Evolutionary conservation across 495 filamentous ascomycete species (phyloP).

Genomic region (Hypoxylon subgilvum): DNA sequence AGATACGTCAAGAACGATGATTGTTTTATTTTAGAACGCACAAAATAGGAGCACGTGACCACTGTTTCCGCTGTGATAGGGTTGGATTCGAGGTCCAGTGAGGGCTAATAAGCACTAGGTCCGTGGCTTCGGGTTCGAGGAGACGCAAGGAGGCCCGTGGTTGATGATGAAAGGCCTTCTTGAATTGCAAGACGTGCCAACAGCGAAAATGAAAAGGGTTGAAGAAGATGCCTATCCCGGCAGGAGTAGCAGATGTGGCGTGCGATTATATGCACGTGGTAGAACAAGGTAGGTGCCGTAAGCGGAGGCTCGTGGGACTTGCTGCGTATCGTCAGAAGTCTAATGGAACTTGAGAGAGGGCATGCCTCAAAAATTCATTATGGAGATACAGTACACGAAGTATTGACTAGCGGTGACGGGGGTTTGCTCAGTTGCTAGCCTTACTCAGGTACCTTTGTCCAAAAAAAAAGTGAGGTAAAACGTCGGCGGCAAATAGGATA

Average conservation of each 20-base stretch:
- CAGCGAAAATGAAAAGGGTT: conserved; percentile 7
- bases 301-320: conserved; percentile 25
- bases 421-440: conserved; percentile 1
- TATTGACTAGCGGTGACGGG: conserved; percentile 34
- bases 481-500: conserved; percentile 5
- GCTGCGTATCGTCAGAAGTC: conserved; percentile 20
- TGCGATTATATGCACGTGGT: conserved; percentile 26
- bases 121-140: conserved; percentile 7
- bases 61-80: neutral
- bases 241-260: conserved; percentile 17
- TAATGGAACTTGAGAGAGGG: conserved; percentile 18
- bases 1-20: too few species aligned
- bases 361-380: conserved; percentile 13
- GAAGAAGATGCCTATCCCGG: conserved; percentile 4
- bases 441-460: conserved; percentile 6
- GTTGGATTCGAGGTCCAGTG: neutral
- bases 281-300: conserved; percentile 12
- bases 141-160: neutral
- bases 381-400: neutral
- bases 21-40: too few species aligned
- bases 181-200: conserved; percentile 4
- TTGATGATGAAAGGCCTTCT: conserved; percentile 9
- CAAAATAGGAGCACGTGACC: conserved; percentile 23
- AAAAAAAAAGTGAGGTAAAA: conserved; percentile 4
- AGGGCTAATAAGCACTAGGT: conserved; percentile 14